Percentiles rank a stretch among this genome's conserved stretches.
Conservation (phyloP, 108 stramenopile species). For the Pelagomonas calceolata region DNA sequence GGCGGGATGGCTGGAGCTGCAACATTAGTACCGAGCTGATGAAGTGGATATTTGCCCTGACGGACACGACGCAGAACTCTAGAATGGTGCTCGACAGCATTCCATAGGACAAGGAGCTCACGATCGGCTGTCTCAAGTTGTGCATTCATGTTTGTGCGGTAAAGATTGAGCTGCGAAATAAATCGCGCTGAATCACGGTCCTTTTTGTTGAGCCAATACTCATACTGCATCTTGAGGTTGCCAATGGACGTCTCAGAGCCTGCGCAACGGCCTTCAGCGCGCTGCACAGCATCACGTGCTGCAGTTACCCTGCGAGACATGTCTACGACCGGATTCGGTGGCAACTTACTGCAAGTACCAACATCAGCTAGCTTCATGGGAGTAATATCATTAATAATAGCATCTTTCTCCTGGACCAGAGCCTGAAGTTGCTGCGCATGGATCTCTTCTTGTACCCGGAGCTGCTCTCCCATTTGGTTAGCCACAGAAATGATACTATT, state of each 20-base stretch:
- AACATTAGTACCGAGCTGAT: neutral
- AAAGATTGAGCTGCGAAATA: slow-evolving; percentile 8
- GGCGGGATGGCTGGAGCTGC: neutral
- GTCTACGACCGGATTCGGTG: too few species aligned
- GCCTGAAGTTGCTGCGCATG: too few species aligned
- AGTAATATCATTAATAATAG: slow-evolving; percentile 9
- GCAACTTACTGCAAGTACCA: neutral
- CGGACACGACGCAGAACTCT: neutral
- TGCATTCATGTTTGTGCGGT: neutral
- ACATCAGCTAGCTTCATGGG: slow-evolving; percentile 11
- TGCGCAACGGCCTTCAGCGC: too few species aligned
- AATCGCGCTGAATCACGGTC: slow-evolving; percentile 3
- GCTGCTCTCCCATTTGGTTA: too few species aligned
- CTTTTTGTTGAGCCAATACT: slow-evolving; percentile 12
- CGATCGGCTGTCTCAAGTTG: neutral
- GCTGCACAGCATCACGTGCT: too few species aligned
- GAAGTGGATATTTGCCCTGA: neutral
- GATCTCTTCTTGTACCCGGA: too few species aligned
- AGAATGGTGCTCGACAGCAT: neutral
- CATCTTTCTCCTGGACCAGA: slow-evolving; percentile 10
- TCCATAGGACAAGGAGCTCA: neutral
- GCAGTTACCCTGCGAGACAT: too few species aligned
- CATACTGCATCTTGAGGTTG: slow-evolving; percentile 12
- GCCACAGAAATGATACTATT: too few species aligned
- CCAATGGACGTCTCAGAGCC: neutral